Evolutionary conservation across 352 stramenopile genomes (phyloP).

Genomic region (Aphanomyces invadans): DNA sequence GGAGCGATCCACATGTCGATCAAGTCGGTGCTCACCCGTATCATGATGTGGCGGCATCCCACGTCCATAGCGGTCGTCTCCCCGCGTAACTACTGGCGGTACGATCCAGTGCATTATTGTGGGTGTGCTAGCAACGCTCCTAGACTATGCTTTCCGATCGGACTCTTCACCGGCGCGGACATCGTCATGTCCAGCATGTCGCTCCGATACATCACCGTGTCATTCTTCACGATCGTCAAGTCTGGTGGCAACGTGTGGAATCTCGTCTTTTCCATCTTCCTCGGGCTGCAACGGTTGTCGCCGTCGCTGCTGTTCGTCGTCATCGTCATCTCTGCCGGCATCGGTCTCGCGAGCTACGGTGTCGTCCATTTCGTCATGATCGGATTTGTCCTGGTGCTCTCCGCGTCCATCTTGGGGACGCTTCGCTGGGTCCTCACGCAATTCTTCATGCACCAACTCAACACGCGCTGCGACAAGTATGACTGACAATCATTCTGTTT

Average conservation of each 20-base stretch:
- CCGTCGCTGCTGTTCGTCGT: conserved; percentile 46
- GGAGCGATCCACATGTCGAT: conserved; percentile 74
- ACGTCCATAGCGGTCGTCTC: not conserved
- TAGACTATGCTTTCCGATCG: conserved; percentile 63
- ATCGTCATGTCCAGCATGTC: conserved; percentile 79
- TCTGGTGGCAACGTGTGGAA: conserved; percentile 67
- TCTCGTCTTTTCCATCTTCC: conserved; percentile 68
- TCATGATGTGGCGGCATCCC: conserved; percentile 29
- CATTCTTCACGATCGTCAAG: conserved; percentile 83
- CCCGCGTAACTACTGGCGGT: conserved; percentile 18
- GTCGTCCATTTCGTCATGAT: conserved; percentile 63
- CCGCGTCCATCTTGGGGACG: conserved; percentile 59
- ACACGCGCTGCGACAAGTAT: conserved; percentile 37
- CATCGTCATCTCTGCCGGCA: conserved; percentile 57
- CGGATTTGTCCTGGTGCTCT: conserved; percentile 65
- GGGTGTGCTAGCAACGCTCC: not conserved
- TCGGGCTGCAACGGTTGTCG: conserved; percentile 61
- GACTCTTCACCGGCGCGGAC: conserved; percentile 70
- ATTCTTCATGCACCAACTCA: conserved; percentile 58
- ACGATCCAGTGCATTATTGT: too few relatives aligned
- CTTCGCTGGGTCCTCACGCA: conserved; percentile 79
- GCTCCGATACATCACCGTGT: conserved; percentile 82
- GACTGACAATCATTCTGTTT: not conserved
- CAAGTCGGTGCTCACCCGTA: conserved; percentile 54
- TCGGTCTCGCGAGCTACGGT: conserved; percentile 64